Conservation (phyloP, 163 green algal genomes). For the Chlamydomonas reinhardtii region DNA sequence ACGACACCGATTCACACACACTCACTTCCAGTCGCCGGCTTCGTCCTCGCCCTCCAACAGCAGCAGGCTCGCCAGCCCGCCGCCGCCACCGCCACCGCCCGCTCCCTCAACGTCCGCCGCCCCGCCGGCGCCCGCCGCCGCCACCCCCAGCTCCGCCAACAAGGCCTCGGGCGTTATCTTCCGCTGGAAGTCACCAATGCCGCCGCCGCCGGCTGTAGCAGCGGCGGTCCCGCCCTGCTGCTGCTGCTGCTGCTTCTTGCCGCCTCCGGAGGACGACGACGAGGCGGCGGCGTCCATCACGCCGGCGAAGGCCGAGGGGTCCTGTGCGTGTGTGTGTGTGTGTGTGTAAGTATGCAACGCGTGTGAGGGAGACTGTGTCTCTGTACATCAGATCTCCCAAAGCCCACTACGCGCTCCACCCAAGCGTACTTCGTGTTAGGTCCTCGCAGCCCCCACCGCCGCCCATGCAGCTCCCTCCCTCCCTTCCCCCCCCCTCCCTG, state of each 20-base stretch:
- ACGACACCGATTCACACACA: too few relatives aligned
- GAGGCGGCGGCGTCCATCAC: too few relatives aligned
- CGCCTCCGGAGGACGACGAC: background rate
- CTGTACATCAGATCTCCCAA: too few relatives aligned
- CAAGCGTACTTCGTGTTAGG: too few relatives aligned
- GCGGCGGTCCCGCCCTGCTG: background rate
- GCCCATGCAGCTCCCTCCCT: too few relatives aligned
- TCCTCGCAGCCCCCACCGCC: too few relatives aligned
- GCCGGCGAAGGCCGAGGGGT: too few relatives aligned
- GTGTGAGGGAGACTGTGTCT: too few relatives aligned
- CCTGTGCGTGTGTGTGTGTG: too few relatives aligned
- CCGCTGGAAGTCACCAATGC: constrained; percentile 60
- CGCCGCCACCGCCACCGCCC: background rate
- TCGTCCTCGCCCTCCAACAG: constrained; percentile 26
- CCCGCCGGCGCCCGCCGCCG: constrained; percentile 22
- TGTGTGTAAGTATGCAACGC: too few relatives aligned
- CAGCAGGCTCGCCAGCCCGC: background rate
- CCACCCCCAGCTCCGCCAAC: constrained; percentile 38
- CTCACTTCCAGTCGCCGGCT: constrained; percentile 27
- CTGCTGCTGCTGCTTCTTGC: background rate
- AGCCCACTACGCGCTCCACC: too few relatives aligned
- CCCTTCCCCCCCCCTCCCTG: background rate
- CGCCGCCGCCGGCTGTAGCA: background rate
- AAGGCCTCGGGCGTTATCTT: constrained; percentile 67
- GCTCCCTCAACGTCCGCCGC: background rate